Percentiles rank a stretch among this genome's conserved stretches.
These are phyloP conservation scores for Penicillium psychrofluorescens DNA, from an alignment of 495 filamentous ascomycete species.

Conservation along the genomic window DNA sequence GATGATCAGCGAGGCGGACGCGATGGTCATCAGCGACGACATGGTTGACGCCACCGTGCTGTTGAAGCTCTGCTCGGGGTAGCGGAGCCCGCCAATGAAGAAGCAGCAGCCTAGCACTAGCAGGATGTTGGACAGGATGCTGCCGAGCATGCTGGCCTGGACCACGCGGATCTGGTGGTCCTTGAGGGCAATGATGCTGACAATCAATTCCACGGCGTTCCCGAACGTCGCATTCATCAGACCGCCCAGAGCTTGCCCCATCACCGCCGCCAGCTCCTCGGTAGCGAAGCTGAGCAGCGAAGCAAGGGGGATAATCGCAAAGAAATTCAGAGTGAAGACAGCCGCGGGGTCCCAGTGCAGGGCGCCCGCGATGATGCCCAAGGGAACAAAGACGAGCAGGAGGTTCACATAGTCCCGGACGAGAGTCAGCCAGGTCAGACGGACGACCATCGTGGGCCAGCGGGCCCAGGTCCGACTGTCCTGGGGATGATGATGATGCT, in stretches of 20 bases:
- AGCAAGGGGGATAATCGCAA: conserved; percentile 91
- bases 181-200: conserved; percentile 85
- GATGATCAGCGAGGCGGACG: conserved; percentile 86
- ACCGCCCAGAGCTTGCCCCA: conserved; percentile 87
- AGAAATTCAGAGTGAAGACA: conserved; percentile 86
- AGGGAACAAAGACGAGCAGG: conserved; percentile 80
- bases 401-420: conserved; percentile 74
- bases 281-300: conserved; percentile 92
- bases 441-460: conserved; percentile 46
- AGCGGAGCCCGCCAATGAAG: conserved; percentile 70
- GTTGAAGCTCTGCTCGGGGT: conserved; percentile 71
- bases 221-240: conserved; percentile 95
- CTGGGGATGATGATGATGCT: conserved; percentile 22
- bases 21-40: conserved; percentile 90
- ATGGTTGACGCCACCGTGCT: conserved; percentile 87
- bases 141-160: conserved; percentile 95
- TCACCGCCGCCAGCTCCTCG: conserved; percentile 75
- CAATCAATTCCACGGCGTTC: conserved; percentile 97
- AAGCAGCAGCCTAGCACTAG: conserved; percentile 97
- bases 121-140: conserved; percentile 91
- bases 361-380: conserved; percentile 74
- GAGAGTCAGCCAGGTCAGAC: conserved; percentile 47
- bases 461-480: conserved; percentile 41
- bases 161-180: conserved; percentile 89
- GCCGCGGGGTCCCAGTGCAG: conserved; percentile 66